phyloP scores from a whole-genome alignment of 2,329 filamentous ascomycete species.

The Fusarium sublunatum region DNA sequence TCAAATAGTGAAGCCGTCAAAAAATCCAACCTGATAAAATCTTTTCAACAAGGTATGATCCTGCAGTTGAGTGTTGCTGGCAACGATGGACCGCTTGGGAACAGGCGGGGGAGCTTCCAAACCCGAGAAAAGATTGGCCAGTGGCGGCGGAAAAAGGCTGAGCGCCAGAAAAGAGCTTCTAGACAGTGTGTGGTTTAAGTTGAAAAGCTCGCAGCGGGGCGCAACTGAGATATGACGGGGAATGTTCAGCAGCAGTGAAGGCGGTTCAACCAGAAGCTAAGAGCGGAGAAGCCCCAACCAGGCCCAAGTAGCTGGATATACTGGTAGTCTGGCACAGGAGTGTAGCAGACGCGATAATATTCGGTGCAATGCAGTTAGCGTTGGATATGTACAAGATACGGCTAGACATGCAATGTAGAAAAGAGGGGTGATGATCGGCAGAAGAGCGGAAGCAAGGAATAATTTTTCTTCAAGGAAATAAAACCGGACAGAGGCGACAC shows the following conservation, averaged over 20 bases:
- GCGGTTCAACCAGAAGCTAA: constrained; percentile 12
- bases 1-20: constrained; percentile 31
- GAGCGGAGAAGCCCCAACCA: constrained; percentile 16
- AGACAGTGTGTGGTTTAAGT: constrained; percentile 22
- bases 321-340: background rate
- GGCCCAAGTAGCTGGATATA: constrained; percentile 19
- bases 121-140: constrained; percentile 34
- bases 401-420: background rate
- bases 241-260: constrained; percentile 27
- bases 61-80: constrained; percentile 17
- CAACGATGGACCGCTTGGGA: constrained; percentile 19
- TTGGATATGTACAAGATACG: background rate
- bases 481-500: constrained; percentile 19
- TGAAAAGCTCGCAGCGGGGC: constrained; percentile 1
- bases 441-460: constrained; percentile 1
- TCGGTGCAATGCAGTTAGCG: background rate
- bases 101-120: constrained; percentile 37
- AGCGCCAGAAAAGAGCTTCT: constrained; percentile 22
- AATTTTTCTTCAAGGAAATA: constrained; percentile 28
- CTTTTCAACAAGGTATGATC: constrained; percentile 24
- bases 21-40: constrained; percentile 21
- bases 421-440: background rate
- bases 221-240: constrained; percentile 12
- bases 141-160: constrained; percentile 33
- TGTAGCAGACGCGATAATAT: constrained; percentile 6